phyloP scores from a whole-genome alignment of 768 basidiomycete species.

The Ramaria rubella region DNA sequence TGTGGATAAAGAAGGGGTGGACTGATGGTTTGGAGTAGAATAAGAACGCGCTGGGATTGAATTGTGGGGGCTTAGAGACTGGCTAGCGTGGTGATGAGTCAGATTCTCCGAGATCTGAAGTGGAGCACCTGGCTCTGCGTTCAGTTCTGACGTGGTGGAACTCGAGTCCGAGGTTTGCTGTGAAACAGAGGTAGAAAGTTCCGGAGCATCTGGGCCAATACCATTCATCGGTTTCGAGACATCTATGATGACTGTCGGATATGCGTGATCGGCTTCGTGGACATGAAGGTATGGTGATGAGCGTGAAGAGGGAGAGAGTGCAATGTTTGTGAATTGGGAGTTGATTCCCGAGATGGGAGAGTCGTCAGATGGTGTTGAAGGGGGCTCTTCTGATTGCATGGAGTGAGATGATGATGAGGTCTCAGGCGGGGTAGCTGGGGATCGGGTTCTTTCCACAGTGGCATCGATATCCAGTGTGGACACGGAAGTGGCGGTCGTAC shows the following conservation, averaged over 20 bases:
- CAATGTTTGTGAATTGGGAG: not conserved
- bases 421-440: constrained; percentile 20
- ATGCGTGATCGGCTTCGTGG: not conserved
- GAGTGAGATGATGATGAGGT: constrained; percentile 16
- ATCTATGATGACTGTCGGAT: constrained; percentile 35
- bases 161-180: constrained; percentile 24
- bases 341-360: not conserved
- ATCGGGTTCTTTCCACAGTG: constrained; percentile 18
- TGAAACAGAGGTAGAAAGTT: not conserved
- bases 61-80: constrained; percentile 11
- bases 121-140: constrained; percentile 11
- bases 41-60: constrained; percentile 12
- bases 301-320: constrained; percentile 6
- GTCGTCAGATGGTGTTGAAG: constrained; percentile 22
- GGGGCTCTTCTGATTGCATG: constrained; percentile 16
- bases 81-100: constrained; percentile 18
- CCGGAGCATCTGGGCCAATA: not conserved
- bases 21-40: not conserved
- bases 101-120: constrained; percentile 11
- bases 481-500: constrained; percentile 38
- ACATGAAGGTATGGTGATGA: not conserved
- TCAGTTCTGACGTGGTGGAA: constrained; percentile 11
- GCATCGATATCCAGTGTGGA: constrained; percentile 54
- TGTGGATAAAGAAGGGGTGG: not conserved
- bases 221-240: constrained; percentile 27